Base-by-base conservation (phyloP, 306 rosid species). In the Dalbergia oliveri region DNA sequence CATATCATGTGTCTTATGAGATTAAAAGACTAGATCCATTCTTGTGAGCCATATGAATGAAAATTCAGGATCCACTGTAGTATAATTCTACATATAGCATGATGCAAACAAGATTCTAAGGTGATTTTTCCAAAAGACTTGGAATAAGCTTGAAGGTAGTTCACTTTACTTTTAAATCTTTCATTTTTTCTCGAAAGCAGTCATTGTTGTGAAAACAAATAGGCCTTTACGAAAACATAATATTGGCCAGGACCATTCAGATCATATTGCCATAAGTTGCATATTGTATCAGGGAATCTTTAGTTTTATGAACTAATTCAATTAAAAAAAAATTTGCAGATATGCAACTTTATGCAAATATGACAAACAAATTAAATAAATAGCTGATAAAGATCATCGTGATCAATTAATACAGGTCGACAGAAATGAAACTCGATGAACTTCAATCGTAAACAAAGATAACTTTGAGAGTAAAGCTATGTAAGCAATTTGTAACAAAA, bases 1-100 rank as follows among this genome's bases (percentile, higher is more conserved):
- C 66, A 31, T 4, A 31, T 26, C 31, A 26, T 26, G 1, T 41
- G 45, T 41, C 45, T 6, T 49, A 49, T 64, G 45, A 44, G 16
- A 43, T 60, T 43, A 26, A 44, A 43, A 31, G 60, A 60, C 44
- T 61, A 65, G 16, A 60, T 61, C 60, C 59, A 44, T 75, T 60
- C 18, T 18, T 3, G 16, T 19, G 50, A 53, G 54, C 19, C 51
- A 16, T 18, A 54, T 6, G 39, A 56, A 58, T 41, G 56, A 57
- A 73, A 73, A 41, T 59, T 73, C 41, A 41, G n/a, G 43, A 41
- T 21, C 43, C 4, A 13, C 19, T 73, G 23, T 11, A 39, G 31
- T 37, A 73, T 12, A 73, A 41, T 59, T 44, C 43, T 9, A 73
- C 23, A 13, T 59, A 13, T 12, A 23, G 43, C 26, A 14, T 23